phyloP scores from a whole-genome alignment of 139 green algal species.

The Picochlorum sp. region DNA sequence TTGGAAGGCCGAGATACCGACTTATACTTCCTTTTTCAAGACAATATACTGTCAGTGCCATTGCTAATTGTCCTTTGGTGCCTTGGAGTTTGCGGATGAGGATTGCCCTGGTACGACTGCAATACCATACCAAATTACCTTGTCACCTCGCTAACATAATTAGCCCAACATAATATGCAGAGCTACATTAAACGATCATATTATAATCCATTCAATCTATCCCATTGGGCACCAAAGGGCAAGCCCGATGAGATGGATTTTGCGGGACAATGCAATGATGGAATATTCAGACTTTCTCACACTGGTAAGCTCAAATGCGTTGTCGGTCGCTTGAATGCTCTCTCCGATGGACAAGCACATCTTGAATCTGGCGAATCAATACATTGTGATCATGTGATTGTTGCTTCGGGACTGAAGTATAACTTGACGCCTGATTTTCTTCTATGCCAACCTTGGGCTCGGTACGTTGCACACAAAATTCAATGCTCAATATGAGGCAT shows the following conservation, averaged over 20 bases:
- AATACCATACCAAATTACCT: background rate
- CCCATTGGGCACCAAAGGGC: constrained; percentile 6
- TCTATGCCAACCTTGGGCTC: too few relatives aligned
- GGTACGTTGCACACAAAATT: too few relatives aligned
- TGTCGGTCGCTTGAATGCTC: background rate
- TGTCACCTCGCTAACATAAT: background rate
- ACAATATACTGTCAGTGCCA: constrained; percentile 16
- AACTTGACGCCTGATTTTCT: constrained; percentile 18
- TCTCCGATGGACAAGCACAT: background rate
- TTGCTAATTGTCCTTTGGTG: constrained; percentile 17
- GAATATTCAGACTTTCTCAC: constrained; percentile 19
- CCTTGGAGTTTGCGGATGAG: constrained; percentile 16
- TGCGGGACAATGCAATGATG: constrained; percentile 30
- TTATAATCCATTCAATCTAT: constrained; percentile 12
- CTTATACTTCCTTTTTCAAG: constrained; percentile 25
- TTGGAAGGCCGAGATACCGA: constrained; percentile 18
- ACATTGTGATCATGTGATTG: constrained; percentile 12
- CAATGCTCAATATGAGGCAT: too few relatives aligned
- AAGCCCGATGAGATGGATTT: constrained; percentile 15
- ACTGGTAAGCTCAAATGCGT: constrained; percentile 1
- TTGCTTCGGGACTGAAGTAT: constrained; percentile 15
- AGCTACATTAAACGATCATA: constrained; percentile 8
- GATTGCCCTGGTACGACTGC: background rate
- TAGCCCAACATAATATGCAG: background rate
- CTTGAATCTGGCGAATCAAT: background rate